Conservation (phyloP, 345 rosid genomes). For the Moringa oleifera region DNA sequence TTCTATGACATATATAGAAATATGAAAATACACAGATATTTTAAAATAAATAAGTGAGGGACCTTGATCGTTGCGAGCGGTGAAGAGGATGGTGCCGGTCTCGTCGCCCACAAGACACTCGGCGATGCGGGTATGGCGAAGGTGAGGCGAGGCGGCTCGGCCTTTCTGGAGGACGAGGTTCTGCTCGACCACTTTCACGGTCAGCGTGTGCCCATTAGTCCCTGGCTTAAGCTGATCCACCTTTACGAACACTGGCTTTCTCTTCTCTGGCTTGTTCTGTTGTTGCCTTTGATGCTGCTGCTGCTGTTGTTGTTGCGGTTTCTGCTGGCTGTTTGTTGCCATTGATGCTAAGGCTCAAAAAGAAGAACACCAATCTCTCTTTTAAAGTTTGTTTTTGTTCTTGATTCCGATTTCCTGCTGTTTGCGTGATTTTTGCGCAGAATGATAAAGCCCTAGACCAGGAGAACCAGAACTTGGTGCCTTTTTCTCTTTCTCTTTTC, state of each 20-base stretch:
- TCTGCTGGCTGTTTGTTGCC: background rate
- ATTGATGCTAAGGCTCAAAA: background rate
- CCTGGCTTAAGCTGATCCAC: conserved; percentile 65
- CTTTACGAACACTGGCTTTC: conserved; percentile 62
- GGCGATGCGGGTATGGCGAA: conserved; percentile 47
- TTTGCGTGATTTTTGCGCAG: too few species aligned
- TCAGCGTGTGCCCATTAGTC: conserved; percentile 58
- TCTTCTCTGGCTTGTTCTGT: conserved; percentile 30
- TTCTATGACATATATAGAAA: background rate
- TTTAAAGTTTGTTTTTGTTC: background rate
- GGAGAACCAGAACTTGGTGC: too few species aligned
- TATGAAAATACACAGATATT: background rate
- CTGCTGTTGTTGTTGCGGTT: conserved; percentile 10
- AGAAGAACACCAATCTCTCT: too few species aligned
- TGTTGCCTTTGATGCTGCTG: conserved; percentile 17
- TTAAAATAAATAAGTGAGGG: background rate
- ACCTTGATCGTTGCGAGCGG: conserved; percentile 84
- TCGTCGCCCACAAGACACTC: conserved; percentile 76
- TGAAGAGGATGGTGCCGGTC: conserved; percentile 58
- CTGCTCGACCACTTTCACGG: conserved; percentile 49
- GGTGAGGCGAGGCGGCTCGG: conserved; percentile 31
- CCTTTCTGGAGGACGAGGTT: conserved; percentile 39
- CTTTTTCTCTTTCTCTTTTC: too few species aligned
- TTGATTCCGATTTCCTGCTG: background rate
- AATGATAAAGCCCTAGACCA: too few species aligned